A percentile compares a stretch with the other conserved stretches of the same genome.
These are phyloP conservation scores for Citrus sinensis DNA, from an alignment of 345 rosid genomes.

Conservation along the genomic window DVS_A1.0 CM039162.1:25620501-25621000, in stretches of 20 bases:
- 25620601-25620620: background rate
- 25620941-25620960: constrained; percentile 7
- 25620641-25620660: background rate
- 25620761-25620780: background rate
- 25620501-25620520: background rate
- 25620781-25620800: too few relatives aligned
- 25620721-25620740: background rate
- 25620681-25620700: background rate
- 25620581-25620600: background rate
- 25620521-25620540: background rate
- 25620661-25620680: background rate
- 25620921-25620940: background rate
- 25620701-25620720: background rate
- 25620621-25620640: background rate
- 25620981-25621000: background rate
- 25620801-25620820: background rate
- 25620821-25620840: background rate
- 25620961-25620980: constrained; percentile 6
- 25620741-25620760: background rate
- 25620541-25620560: background rate
- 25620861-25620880: constrained; percentile 39
- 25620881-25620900: constrained; percentile 29
- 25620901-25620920: background rate
- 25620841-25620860: constrained; percentile 46
- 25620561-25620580: background rate